Base-by-base conservation (phyloP, 495 filamentous ascomycete genomes). In the Podospora bellae-mahoneyi region DNA sequence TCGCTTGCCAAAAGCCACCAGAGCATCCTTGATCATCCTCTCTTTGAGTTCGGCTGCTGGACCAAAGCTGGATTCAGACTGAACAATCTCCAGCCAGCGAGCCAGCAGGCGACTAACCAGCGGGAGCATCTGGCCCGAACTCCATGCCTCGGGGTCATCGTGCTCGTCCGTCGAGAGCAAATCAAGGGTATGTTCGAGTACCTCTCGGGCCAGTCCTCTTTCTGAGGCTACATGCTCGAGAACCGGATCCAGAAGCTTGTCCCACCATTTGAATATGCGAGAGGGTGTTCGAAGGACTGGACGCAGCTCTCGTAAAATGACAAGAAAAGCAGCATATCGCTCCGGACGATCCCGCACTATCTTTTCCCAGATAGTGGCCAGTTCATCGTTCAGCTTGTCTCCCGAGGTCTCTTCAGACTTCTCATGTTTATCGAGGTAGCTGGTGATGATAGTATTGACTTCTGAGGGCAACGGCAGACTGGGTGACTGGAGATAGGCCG, bases 381-480 rank as follows among this genome's bases (percentile, higher is more conserved):
- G 79, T 66, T 92, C 90, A 10, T 91, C 88, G 60, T 90, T 87
- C 64, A 91, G 78, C 32, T 86, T 84, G 59, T 89, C 84, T 13
- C 84, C 81, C 30, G 86, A 84, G 58, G 80, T 76, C 44, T 89
- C 88, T 64, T 90, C 89, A 62, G 83, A 80, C 61, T 81, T 80
- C 58, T 73, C 70, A 72, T 89, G 85, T 69, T 84, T 86, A 48
- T 86, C 83, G 28, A 91, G 79, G 77, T 90, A 92, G 44, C 78
- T 78, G 56, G 87, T 78, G 39, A 93, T 85, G 23, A 86, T 78
- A 39, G 80, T 75, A 66, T 83, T 72, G 61, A 90, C 77, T 62
- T 88, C 85, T 67, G 87, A 79, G 32, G 90, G 87, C n/a, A 92
- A 81, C 18, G 89, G 87, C 15, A 86, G 80, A 16, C 71, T 82